Conservation (phyloP, 1,284 basidiomycete species). For the Heterobasidion irregulare region DNA sequence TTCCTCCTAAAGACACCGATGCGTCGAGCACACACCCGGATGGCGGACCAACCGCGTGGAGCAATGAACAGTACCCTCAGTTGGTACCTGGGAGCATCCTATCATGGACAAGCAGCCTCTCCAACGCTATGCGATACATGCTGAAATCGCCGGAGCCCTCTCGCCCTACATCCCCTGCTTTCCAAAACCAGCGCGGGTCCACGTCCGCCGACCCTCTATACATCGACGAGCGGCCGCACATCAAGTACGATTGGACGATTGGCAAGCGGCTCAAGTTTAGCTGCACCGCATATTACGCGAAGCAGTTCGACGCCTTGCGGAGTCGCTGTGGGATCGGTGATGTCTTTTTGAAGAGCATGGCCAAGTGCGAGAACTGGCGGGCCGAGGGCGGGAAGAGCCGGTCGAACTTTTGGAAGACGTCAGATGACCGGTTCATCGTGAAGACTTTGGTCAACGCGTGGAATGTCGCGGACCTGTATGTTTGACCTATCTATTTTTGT, state of each 20-base stretch:
- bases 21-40: not conserved
- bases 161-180: slow-evolving; percentile 19
- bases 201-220: slow-evolving; percentile 33
- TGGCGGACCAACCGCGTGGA: slow-evolving; percentile 1
- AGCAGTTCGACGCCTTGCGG: slow-evolving; percentile 64
- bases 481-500: slow-evolving; percentile 10
- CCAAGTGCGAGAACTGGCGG: slow-evolving; percentile 55
- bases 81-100: slow-evolving; percentile 5
- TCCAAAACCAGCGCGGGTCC: slow-evolving; percentile 33
- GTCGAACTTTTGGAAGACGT: slow-evolving; percentile 73
- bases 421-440: slow-evolving; percentile 69
- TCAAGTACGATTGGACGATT: slow-evolving; percentile 73
- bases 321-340: slow-evolving; percentile 61
- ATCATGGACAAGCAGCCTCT: slow-evolving; percentile 43
- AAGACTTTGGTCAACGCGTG: slow-evolving; percentile 78
- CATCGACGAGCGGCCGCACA: slow-evolving; percentile 65
- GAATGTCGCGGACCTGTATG: slow-evolving; percentile 77
- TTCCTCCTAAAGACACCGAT: not conserved
- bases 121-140: slow-evolving; percentile 50
- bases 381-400: slow-evolving; percentile 68
- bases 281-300: slow-evolving; percentile 74
- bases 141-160: slow-evolving; percentile 28
- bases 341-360: slow-evolving; percentile 51
- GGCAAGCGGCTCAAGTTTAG: slow-evolving; percentile 65
- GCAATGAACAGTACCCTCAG: not conserved